Base-by-base conservation (phyloP, 2,329 filamentous ascomycete genomes). In the Metarhizium guizhouense region DNA sequence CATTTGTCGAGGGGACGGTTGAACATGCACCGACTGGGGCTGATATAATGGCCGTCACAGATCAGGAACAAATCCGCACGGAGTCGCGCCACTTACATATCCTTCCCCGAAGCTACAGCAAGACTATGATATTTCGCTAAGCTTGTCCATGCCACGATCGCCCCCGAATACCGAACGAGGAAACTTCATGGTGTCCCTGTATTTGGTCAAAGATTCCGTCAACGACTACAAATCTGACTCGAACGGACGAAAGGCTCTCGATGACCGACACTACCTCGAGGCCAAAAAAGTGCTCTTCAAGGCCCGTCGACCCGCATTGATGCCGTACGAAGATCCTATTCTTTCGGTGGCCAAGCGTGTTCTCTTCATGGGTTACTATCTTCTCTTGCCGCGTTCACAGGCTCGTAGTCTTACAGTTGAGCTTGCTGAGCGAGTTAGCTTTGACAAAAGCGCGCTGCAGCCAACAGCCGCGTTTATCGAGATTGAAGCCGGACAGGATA, bases 141-240 rank as follows among this genome's bases (percentile, higher is more conserved):
- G 83, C 25, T 77, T 99, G 36, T 80, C 82, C 3, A 77, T 99
- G 59, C 94, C 94, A 18, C 84, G 86, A 45, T 94, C 90, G 2
- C 84, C 83, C 0, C 72, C 78, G 2, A 99, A 99, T 65, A 72
- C 88, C 25, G 81, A 80, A 2, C 81, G 82, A 14, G 94, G 94
- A 32, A 97, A 97, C 73, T 97, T 96, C 76, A 99, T 99, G 94
- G 75, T 97, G 18, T 86, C 88, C 50, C 74, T 96, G 16, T 81
- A 84, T 58, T 80, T 96, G 53, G 78, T 88, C 52, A 77, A 77
- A 30, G 56, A 56, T 6, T 42, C 43, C 8, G 48, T 10, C 6
- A 54, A 52, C 4, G 40, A 30, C 36, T 34, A 52, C 38, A 52
- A 56, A 47, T 42, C 48, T 16, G 42, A n/a, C 4, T 18, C 43